Evolutionary conservation across 2,329 filamentous ascomycete genomes (phyloP), one percentile per base, ranked within the genome.

Genomic region (Endocalyx cinctus): DNA sequence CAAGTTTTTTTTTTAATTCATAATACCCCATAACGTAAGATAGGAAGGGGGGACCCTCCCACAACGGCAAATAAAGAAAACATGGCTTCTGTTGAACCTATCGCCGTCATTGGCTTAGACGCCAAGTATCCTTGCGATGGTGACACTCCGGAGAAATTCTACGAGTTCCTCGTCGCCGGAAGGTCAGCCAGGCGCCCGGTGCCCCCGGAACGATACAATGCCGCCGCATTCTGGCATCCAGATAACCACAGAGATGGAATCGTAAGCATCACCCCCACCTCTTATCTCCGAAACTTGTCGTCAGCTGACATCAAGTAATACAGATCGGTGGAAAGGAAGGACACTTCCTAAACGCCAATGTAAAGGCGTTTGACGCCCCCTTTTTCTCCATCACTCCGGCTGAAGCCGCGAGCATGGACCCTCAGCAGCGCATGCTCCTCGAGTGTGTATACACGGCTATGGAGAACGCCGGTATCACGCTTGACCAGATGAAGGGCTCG

Each of bases 51-150:
- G n/a, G n/a, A n/a, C n/a, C n/a, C n/a, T n/a, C n/a, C n/a, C n/a
- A n/a, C n/a, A n/a, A n/a, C n/a, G n/a, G n/a, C n/a, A n/a, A n/a
- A n/a, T n/a, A n/a, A n/a, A n/a, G n/a, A n/a, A n/a, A n/a, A n/a
- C n/a, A n/a, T n/a, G n/a, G n/a, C n/a, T n/a, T n/a, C 27, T 12
- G 36, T 39, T 31, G 37, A 40, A 14, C 37, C 37, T 4, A 37
- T 40, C 20, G 39, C 32, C 5, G 29, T 38, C 13, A 39, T 40
- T 17, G 37, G 37, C n/a, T 22, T 40, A 10, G 34, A 33, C 19
- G 16, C 14, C n/a, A 31, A 33, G 10, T 33, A 29, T 6, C 37
- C 37, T 20, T 29, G 34, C 11, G 37, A 40, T 17, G 37, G 29
- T 10, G 34, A 33, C 12, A 37, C 34, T 10, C 30, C 34, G 14